phyloP scores from a whole-genome alignment of 1,284 basidiomycete genomes.

The Sanghuangporus sanghuang region DNA sequence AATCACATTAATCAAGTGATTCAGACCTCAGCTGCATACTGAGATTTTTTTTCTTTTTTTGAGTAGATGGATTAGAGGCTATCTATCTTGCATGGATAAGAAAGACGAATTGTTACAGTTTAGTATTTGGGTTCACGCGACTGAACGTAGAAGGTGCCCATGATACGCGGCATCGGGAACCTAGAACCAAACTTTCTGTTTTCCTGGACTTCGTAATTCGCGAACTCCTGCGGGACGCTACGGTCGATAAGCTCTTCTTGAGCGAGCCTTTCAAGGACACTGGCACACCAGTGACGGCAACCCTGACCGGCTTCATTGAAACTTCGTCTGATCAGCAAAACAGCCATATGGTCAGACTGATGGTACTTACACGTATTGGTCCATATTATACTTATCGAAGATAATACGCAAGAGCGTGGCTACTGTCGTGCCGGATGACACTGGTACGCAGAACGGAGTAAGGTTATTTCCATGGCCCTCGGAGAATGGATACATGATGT shows the following conservation, averaged over 20 bases:
- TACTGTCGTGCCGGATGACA: not conserved
- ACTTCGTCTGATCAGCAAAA: not conserved
- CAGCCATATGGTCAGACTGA: not conserved
- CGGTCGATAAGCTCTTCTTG: not conserved
- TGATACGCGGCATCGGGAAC: not conserved
- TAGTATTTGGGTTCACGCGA: not conserved
- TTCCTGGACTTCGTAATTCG: not conserved
- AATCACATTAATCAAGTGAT: too few species aligned
- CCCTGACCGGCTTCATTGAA: not conserved
- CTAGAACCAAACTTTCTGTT: not conserved
- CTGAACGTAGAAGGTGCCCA: not conserved
- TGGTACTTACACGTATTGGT: not conserved
- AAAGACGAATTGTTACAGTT: not conserved
- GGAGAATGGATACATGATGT: not conserved
- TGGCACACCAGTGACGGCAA: not conserved
- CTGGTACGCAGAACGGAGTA: not conserved
- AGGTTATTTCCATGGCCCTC: not conserved
- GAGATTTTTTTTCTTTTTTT: too few species aligned
- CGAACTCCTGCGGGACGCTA: not conserved
- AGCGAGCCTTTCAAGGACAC: not conserved
- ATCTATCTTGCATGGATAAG: not conserved
- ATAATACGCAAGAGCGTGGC: not conserved
- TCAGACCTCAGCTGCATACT: too few species aligned
- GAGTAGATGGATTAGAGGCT: too few species aligned
- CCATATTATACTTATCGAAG: not conserved